phyloP scores from a whole-genome alignment of 2,329 filamentous ascomycete genomes.

The Xylariaceae sp. region DNA sequence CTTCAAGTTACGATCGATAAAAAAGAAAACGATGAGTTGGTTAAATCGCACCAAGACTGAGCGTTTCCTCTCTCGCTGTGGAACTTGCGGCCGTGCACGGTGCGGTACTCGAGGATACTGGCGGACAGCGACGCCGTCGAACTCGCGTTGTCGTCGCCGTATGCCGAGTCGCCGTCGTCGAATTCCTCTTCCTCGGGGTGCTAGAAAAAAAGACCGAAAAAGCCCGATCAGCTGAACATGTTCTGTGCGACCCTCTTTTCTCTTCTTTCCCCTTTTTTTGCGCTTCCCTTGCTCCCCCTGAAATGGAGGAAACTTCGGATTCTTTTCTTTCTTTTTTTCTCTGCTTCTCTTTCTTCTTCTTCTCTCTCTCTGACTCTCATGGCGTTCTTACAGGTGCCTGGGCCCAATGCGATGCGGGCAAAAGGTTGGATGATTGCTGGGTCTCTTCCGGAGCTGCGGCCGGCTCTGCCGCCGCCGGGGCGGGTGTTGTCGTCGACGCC shows the following conservation, averaged over 20 bases:
- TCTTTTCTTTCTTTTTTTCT: not conserved
- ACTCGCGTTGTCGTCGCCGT: constrained; percentile 27
- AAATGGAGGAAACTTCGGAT: too few relatives aligned
- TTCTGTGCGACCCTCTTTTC: not conserved
- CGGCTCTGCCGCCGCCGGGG: not conserved
- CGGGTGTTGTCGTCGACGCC: constrained; percentile 1
- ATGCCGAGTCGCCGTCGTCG: constrained; percentile 28
- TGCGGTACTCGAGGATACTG: constrained; percentile 32
- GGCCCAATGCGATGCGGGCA: constrained; percentile 29
- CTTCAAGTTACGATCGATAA: not conserved
- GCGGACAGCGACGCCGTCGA: constrained; percentile 31
- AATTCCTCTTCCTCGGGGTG: constrained; percentile 16
- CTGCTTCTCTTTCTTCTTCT: not conserved
- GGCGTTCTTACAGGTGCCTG: constrained; percentile 21
- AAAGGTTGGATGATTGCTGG: constrained; percentile 9
- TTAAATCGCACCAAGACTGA: constrained; percentile 26
- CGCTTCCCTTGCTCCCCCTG: too few relatives aligned
- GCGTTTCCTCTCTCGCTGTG: constrained; percentile 30
- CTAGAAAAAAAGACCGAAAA: not conserved
- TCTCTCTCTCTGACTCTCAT: not conserved
- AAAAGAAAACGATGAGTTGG: not conserved
- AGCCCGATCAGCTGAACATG: constrained; percentile 2
- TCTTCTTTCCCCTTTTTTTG: not conserved
- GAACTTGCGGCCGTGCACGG: constrained; percentile 30
- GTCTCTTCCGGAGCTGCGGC: not conserved